A percentile compares a stretch with the other conserved stretches of the same genome.
Conservation (phyloP, 345 rosid species). For the Pugionium dolabratum region DNA sequence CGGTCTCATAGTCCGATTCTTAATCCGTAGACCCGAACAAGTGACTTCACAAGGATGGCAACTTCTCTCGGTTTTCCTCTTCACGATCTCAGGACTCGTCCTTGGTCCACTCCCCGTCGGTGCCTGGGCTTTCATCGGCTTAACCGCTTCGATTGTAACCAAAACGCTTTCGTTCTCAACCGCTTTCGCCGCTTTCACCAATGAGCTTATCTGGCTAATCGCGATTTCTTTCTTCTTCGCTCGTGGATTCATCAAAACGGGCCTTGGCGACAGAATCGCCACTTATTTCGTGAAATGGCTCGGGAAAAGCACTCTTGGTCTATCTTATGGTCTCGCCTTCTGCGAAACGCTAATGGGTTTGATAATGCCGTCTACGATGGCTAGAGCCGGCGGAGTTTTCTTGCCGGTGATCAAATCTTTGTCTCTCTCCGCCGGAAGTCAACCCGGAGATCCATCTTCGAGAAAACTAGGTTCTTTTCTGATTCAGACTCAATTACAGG, state of each 20-base stretch:
- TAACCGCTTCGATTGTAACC: slow-evolving; percentile 71
- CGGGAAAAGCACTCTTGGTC: slow-evolving; percentile 82
- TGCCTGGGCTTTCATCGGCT: slow-evolving; percentile 90
- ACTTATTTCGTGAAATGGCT: slow-evolving; percentile 91
- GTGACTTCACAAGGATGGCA: slow-evolving; percentile 86
- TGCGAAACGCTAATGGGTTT: slow-evolving; percentile 88
- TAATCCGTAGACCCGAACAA: slow-evolving; percentile 60
- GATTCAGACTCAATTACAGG: slow-evolving; percentile 84
- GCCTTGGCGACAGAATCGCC: slow-evolving; percentile 89
- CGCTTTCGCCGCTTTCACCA: slow-evolving; percentile 90
- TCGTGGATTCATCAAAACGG: slow-evolving; percentile 93
- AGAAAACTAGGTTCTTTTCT: slow-evolving; percentile 78
- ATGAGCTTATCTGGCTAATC: slow-evolving; percentile 90
- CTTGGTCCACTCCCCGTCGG: slow-evolving; percentile 88
- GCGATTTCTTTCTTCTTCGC: slow-evolving; percentile 97
- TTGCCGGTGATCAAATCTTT: slow-evolving; percentile 86
- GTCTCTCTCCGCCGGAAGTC: slow-evolving; percentile 77
- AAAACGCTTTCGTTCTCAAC: slow-evolving; percentile 68
- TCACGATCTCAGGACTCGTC: slow-evolving; percentile 84
- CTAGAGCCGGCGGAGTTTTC: slow-evolving; percentile 93
- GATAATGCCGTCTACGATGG: slow-evolving; percentile 95
- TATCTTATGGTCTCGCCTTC: slow-evolving; percentile 77
- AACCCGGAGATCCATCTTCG: slow-evolving; percentile 64
- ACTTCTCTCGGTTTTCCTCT: slow-evolving; percentile 69
- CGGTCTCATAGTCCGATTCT: slow-evolving; percentile 60